A percentile compares a stretch with the other conserved stretches of the same genome.
Evolutionary conservation across 768 basidiomycete genomes (phyloP).

Genomic region (Lentinula edodes): DNA sequence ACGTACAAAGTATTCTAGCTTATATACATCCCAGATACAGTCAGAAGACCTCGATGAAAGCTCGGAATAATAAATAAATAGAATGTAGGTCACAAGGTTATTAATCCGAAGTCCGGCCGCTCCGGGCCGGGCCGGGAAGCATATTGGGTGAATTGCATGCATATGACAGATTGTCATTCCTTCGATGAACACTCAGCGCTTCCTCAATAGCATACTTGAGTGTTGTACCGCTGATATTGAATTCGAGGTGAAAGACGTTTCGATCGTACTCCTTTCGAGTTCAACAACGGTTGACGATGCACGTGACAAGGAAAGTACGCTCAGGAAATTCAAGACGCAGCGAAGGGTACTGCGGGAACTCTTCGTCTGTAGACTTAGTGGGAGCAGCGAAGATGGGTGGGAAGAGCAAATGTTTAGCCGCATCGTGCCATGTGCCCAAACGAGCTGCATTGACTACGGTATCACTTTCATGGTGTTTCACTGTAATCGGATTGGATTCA

Average conservation of each 20-base stretch:
- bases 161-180: slow-evolving; percentile 93
- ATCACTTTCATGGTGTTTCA: slow-evolving; percentile 53
- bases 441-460: slow-evolving; percentile 56
- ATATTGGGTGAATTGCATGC: too few species aligned
- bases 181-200: slow-evolving; percentile 94
- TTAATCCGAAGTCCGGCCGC: too few species aligned
- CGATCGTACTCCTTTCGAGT: slow-evolving; percentile 95
- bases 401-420: slow-evolving; percentile 87
- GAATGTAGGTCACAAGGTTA: too few species aligned
- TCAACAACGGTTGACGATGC: slow-evolving; percentile 88
- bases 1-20: too few species aligned
- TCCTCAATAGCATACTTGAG: slow-evolving; percentile 95
- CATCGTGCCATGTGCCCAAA: slow-evolving; percentile 74
- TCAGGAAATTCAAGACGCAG: slow-evolving; percentile 86
- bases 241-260: slow-evolving; percentile 98
- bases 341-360: slow-evolving; percentile 55
- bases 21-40: too few species aligned
- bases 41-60: too few species aligned
- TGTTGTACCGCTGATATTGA: slow-evolving; percentile 87
- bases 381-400: slow-evolving; percentile 68
- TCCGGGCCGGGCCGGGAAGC: too few species aligned
- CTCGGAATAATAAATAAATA: too few species aligned
- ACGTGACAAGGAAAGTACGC: slow-evolving; percentile 89
- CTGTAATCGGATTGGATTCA: slow-evolving; percentile 69
- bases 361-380: slow-evolving; percentile 29